Evolutionary conservation across 805 yeast genomes (phyloP).

Genomic region (Sugiyamaella qingdaonensis): DNA sequence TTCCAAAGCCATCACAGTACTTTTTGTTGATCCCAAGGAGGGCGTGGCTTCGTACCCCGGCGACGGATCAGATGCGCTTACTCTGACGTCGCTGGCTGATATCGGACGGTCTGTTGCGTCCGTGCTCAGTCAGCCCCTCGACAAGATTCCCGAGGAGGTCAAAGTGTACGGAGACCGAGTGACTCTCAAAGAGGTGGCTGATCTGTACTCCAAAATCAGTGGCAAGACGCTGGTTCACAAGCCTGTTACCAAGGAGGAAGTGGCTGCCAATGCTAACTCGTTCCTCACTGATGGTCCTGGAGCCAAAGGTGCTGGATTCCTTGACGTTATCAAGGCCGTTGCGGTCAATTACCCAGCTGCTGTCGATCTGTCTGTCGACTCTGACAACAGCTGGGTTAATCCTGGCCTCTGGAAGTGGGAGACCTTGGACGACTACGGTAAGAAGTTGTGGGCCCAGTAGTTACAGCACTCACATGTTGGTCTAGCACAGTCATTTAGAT

Average conservation of each 20-base stretch:
- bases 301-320: not conserved
- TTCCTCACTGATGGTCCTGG: not conserved
- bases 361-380: slow-evolving; percentile 2
- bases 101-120: slow-evolving; percentile 27
- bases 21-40: slow-evolving; percentile 1
- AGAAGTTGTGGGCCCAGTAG: slow-evolving; percentile 4
- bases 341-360: slow-evolving; percentile 1
- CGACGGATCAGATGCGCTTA: slow-evolving; percentile 17
- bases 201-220: slow-evolving; percentile 19
- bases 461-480: not conserved
- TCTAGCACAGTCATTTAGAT: too few species aligned
- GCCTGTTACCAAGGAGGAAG: slow-evolving; percentile 11
- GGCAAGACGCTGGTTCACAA: slow-evolving; percentile 21
- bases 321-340: slow-evolving; percentile 4
- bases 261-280: slow-evolving; percentile 6
- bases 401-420: slow-evolving; percentile 26
- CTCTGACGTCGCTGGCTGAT: slow-evolving; percentile 23
- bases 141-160: slow-evolving; percentile 23
- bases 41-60: slow-evolving; percentile 15
- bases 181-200: slow-evolving; percentile 17
- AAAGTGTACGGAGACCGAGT: slow-evolving; percentile 17
- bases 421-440: slow-evolving; percentile 12
- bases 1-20: slow-evolving; percentile 3
- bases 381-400: slow-evolving; percentile 24
- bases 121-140: slow-evolving; percentile 18